phyloP scores from a whole-genome alignment of 345 rosid genomes.

The Tarenaya hassleriana region DNA sequence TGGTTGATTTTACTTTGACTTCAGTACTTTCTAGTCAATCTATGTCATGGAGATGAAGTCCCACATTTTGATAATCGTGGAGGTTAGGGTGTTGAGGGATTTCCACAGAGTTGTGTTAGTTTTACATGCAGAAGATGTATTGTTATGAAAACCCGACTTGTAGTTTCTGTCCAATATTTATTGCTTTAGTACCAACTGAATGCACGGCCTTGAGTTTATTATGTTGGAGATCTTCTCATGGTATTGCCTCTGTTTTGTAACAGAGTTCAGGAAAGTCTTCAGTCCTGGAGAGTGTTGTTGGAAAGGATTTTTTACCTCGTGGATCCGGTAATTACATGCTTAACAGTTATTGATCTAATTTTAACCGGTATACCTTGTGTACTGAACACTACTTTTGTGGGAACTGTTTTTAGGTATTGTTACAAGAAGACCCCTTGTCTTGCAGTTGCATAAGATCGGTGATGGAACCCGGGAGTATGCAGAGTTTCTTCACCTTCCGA shows the following conservation, averaged over 20 bases:
- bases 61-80: slow-evolving; percentile 3
- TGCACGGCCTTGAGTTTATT: background rate
- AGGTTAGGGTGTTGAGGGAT: background rate
- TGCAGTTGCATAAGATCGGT: slow-evolving; percentile 93
- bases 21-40: background rate
- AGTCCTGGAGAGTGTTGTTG: slow-evolving; percentile 91
- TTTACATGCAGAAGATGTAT: background rate
- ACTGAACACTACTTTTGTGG: background rate
- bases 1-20: slow-evolving; percentile 19
- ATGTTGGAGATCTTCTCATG: background rate
- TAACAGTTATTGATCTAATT: background rate
- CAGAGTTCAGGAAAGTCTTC: slow-evolving; percentile 99
- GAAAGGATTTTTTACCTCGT: slow-evolving; percentile 97
- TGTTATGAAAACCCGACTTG: background rate
- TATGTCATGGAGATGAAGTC: background rate
- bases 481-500: slow-evolving; percentile 89
- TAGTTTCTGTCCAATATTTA: background rate
- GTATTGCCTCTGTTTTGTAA: slow-evolving; percentile 1
- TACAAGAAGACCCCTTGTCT: slow-evolving; percentile 89
- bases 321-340: slow-evolving; percentile 68
- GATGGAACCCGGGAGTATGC: slow-evolving; percentile 94
- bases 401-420: slow-evolving; percentile 65
- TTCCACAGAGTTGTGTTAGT: background rate
- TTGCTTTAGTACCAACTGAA: background rate
- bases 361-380: background rate